Conservation (phyloP, 75 land plant genomes). For the Azolla pinnata region DNA sequence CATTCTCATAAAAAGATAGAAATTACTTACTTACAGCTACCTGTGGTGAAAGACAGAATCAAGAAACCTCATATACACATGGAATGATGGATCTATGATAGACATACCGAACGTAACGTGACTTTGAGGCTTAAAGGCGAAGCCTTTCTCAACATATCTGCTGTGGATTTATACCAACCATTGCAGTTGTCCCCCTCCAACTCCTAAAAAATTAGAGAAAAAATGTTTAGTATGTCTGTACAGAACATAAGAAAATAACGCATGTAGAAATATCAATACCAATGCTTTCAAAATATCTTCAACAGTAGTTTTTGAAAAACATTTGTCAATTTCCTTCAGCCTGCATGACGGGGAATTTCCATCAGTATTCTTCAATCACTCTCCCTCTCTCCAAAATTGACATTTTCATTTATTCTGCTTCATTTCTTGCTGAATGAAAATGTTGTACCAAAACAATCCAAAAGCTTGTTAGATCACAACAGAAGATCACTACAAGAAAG, state of each 20-base stretch:
- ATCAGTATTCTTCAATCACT: no score
- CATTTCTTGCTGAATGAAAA: no score
- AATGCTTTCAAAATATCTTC: constrained; percentile 55
- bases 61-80: no score
- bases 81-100: neutral
- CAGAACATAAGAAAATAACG: neutral
- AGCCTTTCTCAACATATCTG: constrained; percentile 51
- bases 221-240: neutral
- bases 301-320: constrained; percentile 56
- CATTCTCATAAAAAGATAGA: no score
- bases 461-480: no score
- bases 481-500: no score
- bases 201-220: neutral
- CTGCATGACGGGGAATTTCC: constrained; percentile 13
- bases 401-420: no score
- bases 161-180: constrained; percentile 52
- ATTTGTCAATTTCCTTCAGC: constrained; percentile 42
- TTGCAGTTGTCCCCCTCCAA: constrained; percentile 11
- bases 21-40: no score
- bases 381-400: no score
- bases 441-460: no score
- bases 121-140: constrained; percentile 87
- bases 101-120: constrained; percentile 73
- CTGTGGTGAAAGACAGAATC: no score
- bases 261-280: neutral